These are phyloP conservation scores for Fusarium sp. DNA, from an alignment of 2,329 filamentous ascomycete genomes.

Conservation along the genomic window DNA sequence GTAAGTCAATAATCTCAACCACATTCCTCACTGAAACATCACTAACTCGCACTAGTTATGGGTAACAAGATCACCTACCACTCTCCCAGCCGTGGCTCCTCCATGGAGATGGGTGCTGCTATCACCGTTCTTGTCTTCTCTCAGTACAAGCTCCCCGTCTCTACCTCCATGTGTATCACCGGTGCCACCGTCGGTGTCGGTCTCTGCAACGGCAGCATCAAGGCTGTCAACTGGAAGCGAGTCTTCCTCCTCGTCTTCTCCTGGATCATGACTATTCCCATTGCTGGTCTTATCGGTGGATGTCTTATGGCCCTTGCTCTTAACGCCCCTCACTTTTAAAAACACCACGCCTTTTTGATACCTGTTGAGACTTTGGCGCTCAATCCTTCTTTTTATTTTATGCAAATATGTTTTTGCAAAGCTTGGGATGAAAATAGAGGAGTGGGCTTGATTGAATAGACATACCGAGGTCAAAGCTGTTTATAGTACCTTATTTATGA, in stretches of 20 bases:
- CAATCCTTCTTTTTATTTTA: constrained; percentile 16
- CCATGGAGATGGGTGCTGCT: constrained; percentile 84
- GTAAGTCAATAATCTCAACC: constrained; percentile 56
- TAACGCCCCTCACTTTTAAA: constrained; percentile 56
- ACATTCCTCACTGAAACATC: neutral
- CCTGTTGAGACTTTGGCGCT: constrained; percentile 3
- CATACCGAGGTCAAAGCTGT: constrained; percentile 8
- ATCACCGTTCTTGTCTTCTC: constrained; percentile 83
- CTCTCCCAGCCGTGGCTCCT: constrained; percentile 68
- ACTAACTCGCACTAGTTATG: constrained; percentile 70
- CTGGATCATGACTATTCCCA: constrained; percentile 65
- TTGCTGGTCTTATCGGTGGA: constrained; percentile 58
- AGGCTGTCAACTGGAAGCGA: constrained; percentile 82
- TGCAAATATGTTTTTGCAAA: neutral
- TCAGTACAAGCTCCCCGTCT: constrained; percentile 80
- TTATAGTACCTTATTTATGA: constrained; percentile 22
- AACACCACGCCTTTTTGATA: constrained; percentile 6
- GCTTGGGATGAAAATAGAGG: constrained; percentile 23
- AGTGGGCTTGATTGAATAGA: constrained; percentile 28
- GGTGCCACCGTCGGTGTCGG: constrained; percentile 83
- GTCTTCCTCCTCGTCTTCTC: constrained; percentile 75
- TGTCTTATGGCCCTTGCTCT: constrained; percentile 56
- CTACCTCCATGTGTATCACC: constrained; percentile 84
- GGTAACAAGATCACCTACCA: constrained; percentile 85
- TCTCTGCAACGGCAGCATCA: constrained; percentile 78